Evolutionary conservation across 139 green algal genomes (phyloP).

Genomic region (Micractinium sp.): DNA sequence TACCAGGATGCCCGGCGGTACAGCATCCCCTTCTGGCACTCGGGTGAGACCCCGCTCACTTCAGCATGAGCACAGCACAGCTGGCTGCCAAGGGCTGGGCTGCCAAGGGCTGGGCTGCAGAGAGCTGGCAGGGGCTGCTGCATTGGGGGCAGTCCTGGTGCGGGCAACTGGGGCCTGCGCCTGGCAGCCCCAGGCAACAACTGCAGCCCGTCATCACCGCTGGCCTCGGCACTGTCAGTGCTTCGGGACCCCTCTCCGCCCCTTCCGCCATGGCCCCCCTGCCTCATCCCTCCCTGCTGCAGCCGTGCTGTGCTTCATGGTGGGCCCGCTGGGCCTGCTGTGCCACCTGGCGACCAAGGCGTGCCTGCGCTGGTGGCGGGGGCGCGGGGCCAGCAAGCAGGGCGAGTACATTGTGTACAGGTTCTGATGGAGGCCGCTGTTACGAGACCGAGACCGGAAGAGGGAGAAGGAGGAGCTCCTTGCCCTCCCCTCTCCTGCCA

Average conservation of each 20-base stretch:
- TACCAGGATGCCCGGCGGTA: conserved; percentile 72
- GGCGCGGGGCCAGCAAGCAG: neutral
- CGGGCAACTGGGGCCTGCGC: too few relatives aligned
- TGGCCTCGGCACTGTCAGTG: neutral
- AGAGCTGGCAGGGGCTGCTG: too few relatives aligned
- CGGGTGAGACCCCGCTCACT: neutral
- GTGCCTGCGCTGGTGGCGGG: conserved; percentile 9
- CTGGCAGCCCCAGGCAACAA: too few relatives aligned
- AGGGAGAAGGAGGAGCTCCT: too few relatives aligned
- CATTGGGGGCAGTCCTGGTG: too few relatives aligned
- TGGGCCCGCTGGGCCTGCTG: conserved; percentile 84
- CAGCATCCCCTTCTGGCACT: conserved; percentile 8
- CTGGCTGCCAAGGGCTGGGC: too few relatives aligned
- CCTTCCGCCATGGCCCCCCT: too few relatives aligned
- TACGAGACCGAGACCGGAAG: too few relatives aligned
- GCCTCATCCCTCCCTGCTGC: neutral
- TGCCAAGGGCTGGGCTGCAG: neutral
- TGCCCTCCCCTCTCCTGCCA: too few relatives aligned
- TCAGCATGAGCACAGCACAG: too few relatives aligned
- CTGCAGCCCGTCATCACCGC: neutral
- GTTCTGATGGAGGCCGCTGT: too few relatives aligned
- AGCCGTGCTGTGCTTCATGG: conserved; percentile 92
- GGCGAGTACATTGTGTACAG: conserved; percentile 16
- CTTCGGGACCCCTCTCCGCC: neutral
- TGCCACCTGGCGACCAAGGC: conserved; percentile 70